A percentile compares a stretch with the other conserved stretches of the same genome.
Evolutionary conservation across 1,284 basidiomycete species (phyloP).

Genomic region (Cutaneotrichosporon mucoides): DNA sequence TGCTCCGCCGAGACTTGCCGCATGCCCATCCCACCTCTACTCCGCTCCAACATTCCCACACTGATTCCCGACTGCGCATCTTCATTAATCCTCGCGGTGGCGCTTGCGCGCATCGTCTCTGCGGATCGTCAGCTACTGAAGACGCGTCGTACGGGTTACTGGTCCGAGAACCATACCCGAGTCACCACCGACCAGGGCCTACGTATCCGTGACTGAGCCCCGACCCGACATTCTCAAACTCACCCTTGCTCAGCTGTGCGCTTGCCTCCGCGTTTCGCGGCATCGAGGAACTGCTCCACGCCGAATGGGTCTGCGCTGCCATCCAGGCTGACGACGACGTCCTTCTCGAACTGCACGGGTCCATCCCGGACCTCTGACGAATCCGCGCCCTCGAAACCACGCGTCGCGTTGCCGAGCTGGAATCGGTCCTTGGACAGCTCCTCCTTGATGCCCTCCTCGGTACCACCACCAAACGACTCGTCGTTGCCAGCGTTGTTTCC

Average conservation of each 20-base stretch:
- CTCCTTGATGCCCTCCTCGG: conserved; percentile 84
- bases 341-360: conserved; percentile 99
- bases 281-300: conserved; percentile 93
- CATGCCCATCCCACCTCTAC: too few species aligned
- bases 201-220: too few species aligned
- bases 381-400: conserved; percentile 69
- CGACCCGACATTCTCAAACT: conserved; percentile 7
- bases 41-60: neutral
- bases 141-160: too few species aligned
- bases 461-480: conserved; percentile 86
- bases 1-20: too few species aligned
- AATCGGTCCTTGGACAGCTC: conserved; percentile 93
- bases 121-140: conserved; percentile 1
- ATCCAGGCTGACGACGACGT: conserved; percentile 56
- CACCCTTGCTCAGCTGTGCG: conserved; percentile 54
- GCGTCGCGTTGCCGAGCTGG: conserved; percentile 72
- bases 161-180: too few species aligned
- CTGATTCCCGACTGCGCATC: neutral
- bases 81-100: conserved; percentile 15
- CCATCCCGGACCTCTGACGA: conserved; percentile 73
- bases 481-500: conserved; percentile 74
- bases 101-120: conserved; percentile 22
- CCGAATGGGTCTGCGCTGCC: conserved; percentile 80
- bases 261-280: conserved; percentile 90
- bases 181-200: too few species aligned